Conservation (phyloP, 176 grass and related monocot genomes). For the Leersia perrieri region DNA sequence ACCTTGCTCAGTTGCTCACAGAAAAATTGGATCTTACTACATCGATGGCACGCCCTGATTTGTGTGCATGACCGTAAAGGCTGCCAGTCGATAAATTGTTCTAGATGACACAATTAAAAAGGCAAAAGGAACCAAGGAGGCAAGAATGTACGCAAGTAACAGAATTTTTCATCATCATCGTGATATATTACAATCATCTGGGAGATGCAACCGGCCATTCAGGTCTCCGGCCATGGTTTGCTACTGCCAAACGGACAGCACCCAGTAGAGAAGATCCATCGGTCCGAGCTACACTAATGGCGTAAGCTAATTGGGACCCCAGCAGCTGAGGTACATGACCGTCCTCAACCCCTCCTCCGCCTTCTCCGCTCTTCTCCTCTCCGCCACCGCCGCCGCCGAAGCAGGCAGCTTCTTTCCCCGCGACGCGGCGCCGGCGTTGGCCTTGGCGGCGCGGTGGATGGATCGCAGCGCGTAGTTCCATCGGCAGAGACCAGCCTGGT, state of each 20-base stretch:
- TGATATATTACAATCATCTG: background rate
- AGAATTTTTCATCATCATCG: background rate
- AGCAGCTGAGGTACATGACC: conserved; percentile 68
- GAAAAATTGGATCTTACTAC: background rate
- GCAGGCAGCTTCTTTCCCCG: conserved; percentile 13
- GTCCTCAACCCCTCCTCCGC: conserved; percentile 59
- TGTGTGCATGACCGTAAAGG: background rate
- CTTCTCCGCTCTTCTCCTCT: conserved; percentile 17
- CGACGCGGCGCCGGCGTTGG: conserved; percentile 4
- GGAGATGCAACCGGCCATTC: background rate
- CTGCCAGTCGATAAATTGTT: background rate
- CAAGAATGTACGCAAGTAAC: background rate
- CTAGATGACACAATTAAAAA: background rate
- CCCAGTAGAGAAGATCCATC: background rate
- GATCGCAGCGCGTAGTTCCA: conserved; percentile 67
- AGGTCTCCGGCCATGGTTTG: background rate
- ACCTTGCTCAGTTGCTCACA: background rate
- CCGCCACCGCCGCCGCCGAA: background rate
- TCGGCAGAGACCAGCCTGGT: conserved; percentile 59
- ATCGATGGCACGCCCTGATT: background rate
- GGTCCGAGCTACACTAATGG: background rate
- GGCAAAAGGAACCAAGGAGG: background rate
- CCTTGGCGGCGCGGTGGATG: conserved; percentile 37
- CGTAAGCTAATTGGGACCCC: conserved; percentile 51
- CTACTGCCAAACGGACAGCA: background rate